Conservation (phyloP, 441 rosid species). For the Jatropha multifida region DNA sequence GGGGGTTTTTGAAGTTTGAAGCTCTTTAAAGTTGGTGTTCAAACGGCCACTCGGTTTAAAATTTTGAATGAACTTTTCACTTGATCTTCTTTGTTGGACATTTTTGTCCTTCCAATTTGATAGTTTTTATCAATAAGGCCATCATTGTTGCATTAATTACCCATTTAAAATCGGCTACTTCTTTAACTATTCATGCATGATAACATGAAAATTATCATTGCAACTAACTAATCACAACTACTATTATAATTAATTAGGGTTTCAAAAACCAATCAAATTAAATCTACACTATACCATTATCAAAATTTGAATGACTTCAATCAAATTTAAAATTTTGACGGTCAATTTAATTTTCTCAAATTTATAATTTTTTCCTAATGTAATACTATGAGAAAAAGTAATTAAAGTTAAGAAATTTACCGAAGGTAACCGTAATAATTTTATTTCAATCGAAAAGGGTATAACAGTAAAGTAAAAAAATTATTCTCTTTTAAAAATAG, state of each 20-base stretch:
- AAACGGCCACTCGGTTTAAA: slow-evolving; percentile 77
- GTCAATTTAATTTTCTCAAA: no score
- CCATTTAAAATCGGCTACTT: not conserved
- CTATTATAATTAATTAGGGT: not conserved
- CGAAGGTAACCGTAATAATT: no score
- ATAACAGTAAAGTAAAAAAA: no score
- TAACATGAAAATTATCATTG: not conserved
- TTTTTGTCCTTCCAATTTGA: slow-evolving; percentile 20
- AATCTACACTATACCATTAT: no score
- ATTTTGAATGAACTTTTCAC: slow-evolving; percentile 23
- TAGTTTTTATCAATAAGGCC: slow-evolving; percentile 29
- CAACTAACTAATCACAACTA: not conserved
- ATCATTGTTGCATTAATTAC: slow-evolving; percentile 8
- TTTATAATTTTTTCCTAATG: no score
- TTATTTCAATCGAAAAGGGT: no score
- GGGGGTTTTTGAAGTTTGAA: slow-evolving; percentile 23
- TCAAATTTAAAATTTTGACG: no score
- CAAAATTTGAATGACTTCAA: no score
- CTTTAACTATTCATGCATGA: not conserved
- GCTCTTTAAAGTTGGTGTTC: slow-evolving; percentile 29
- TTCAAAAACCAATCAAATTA: no score
- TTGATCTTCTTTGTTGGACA: slow-evolving; percentile 22
- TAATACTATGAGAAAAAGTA: no score
- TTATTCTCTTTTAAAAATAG: no score
- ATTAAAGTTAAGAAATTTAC: no score